Conservation (phyloP, 2,329 filamentous ascomycete species). For the Claviceps sp. region DNA sequence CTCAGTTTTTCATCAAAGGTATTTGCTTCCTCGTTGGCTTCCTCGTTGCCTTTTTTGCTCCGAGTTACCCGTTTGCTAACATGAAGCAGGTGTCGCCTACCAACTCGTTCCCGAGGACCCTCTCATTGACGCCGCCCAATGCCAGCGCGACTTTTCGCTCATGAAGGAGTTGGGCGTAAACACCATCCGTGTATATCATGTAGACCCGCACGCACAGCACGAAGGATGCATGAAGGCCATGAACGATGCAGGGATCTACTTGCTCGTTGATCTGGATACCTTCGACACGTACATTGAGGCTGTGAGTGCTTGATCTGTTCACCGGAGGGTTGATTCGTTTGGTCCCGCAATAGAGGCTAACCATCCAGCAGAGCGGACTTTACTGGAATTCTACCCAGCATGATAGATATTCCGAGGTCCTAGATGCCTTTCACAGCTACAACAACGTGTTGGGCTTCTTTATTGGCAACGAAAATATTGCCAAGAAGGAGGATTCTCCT, state of each 20-base stretch:
- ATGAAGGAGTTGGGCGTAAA: conserved; percentile 77
- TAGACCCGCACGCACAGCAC: conserved; percentile 60
- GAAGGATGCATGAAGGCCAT: conserved; percentile 70
- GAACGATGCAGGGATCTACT: conserved; percentile 67
- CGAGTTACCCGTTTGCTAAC: not conserved
- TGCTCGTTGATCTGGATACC: conserved; percentile 72
- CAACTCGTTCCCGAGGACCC: conserved; percentile 55
- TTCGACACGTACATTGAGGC: conserved; percentile 56
- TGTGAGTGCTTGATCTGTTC: conserved; percentile 23
- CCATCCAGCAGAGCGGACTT: conserved; percentile 33
- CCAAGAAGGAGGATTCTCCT: conserved; percentile 39
- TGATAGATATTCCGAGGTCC: conserved; percentile 52
- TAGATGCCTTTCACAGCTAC: conserved; percentile 65
- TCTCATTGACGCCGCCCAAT: conserved; percentile 62
- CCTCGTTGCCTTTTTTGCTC: not conserved
- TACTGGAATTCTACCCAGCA: conserved; percentile 64
- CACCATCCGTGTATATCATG: conserved; percentile 78
- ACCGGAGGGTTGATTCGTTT: not conserved
- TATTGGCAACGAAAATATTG: conserved; percentile 79
- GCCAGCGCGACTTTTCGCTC: conserved; percentile 56
- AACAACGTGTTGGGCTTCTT: conserved; percentile 77
- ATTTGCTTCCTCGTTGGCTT: conserved; percentile 2
- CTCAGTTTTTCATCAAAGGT: conserved; percentile 80
- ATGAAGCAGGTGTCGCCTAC: conserved; percentile 55
- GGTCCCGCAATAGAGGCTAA: not conserved